Percentiles rank a stretch among this genome's conserved stretches.
Evolutionary conservation across 1,284 basidiomycete species (phyloP).

Genomic region (Polyporus tsugae): DNA sequence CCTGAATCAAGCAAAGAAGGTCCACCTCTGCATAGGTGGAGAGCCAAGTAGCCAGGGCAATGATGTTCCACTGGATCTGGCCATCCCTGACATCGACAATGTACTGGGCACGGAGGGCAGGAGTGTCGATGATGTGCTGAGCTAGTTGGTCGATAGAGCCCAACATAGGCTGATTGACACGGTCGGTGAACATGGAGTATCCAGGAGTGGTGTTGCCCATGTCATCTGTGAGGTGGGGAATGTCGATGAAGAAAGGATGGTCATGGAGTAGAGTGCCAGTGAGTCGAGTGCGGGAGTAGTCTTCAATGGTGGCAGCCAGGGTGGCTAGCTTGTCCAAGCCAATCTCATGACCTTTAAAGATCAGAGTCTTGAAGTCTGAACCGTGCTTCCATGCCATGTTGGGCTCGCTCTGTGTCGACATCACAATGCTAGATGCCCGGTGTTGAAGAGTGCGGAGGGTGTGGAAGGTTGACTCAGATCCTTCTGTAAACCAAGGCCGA

Average conservation of each 20-base stretch:
- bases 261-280: constrained; percentile 10
- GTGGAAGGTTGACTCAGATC: constrained; percentile 10
- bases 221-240: constrained; percentile 14
- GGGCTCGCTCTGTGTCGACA: constrained; percentile 19
- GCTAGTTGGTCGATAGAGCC: constrained; percentile 13
- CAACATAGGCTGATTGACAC: constrained; percentile 8
- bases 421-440: constrained; percentile 3
- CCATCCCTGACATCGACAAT: no score
- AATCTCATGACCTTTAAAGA: constrained; percentile 16
- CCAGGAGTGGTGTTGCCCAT: constrained; percentile 18
- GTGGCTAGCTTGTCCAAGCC: constrained; percentile 12
- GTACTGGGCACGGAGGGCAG: no score
- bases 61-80: no score
- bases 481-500: constrained; percentile 5
- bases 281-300: neutral
- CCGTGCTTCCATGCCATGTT: constrained; percentile 22
- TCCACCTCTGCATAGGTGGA: no score
- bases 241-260: constrained; percentile 15
- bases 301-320: constrained; percentile 10
- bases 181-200: constrained; percentile 18
- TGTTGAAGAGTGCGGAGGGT: constrained; percentile 11
- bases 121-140: constrained; percentile 15
- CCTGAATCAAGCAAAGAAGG: constrained; percentile 22
- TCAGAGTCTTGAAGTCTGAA: neutral
- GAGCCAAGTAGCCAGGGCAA: no score